Percentiles rank a stretch among this genome's conserved stretches.
phyloP scores from a whole-genome alignment of 2,329 filamentous ascomycete genomes.

The Hymenoscyphus scutula region DNA sequence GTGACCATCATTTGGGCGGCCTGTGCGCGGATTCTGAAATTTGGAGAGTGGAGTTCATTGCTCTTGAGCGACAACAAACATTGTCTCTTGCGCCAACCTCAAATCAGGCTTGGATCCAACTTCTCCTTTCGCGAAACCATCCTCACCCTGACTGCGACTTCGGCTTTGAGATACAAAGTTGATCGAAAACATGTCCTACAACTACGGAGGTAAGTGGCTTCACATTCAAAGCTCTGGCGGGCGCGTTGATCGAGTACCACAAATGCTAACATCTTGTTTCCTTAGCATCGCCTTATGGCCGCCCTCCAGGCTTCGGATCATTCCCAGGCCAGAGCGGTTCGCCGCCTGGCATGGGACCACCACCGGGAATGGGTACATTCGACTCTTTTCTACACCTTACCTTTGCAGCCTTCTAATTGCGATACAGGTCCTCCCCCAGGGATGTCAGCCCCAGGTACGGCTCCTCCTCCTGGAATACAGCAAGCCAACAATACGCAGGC shows the following conservation, averaged over 20 bases:
- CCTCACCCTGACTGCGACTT: background rate
- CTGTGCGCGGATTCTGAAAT: conserved; percentile 17
- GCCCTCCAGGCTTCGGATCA: conserved; percentile 69
- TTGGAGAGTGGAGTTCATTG: conserved; percentile 3
- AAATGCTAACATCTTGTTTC: conserved; percentile 16
- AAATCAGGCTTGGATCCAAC: background rate
- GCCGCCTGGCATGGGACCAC: conserved; percentile 69
- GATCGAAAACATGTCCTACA: conserved; percentile 35
- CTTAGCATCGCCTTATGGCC: conserved; percentile 56
- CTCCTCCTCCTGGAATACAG: conserved; percentile 73
- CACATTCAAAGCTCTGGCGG: background rate
- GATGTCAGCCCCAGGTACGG: conserved; percentile 79
- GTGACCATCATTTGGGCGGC: background rate
- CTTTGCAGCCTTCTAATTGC: conserved; percentile 19
- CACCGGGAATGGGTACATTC: conserved; percentile 76
- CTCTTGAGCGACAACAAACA: conserved; percentile 4
- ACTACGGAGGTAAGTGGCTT: conserved; percentile 35
- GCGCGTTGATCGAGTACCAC: conserved; percentile 2
- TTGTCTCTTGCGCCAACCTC: conserved; percentile 15
- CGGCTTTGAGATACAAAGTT: background rate
- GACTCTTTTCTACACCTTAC: conserved; percentile 9
- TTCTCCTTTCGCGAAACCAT: background rate
- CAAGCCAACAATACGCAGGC: conserved; percentile 71
- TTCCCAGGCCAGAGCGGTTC: conserved; percentile 59
- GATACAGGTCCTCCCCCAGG: conserved; percentile 69